Conservation (phyloP, 2,329 filamentous ascomycete genomes). For the Sclerotinia nivalis region DNA sequence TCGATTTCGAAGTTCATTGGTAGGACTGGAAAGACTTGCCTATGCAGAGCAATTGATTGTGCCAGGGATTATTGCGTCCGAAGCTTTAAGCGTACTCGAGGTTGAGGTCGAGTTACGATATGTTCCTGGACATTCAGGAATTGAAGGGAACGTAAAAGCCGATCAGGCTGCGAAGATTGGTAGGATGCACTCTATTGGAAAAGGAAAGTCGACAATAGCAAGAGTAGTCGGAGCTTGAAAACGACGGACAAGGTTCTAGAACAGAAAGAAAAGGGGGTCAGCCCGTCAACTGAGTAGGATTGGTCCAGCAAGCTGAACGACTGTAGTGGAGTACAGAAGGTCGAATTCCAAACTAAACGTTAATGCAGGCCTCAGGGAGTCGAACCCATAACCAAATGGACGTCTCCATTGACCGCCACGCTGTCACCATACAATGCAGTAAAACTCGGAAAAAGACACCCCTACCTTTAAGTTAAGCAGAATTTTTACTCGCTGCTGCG, state of each 20-base stretch:
- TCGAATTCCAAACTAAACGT: background rate
- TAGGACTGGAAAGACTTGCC: background rate
- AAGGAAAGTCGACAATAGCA: background rate
- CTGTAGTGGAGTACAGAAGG: background rate
- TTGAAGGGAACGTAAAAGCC: conserved; percentile 23
- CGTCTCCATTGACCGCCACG: background rate
- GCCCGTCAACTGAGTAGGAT: background rate
- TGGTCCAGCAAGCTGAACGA: conserved; percentile 11
- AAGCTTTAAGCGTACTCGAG: conserved; percentile 21
- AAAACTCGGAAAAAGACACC: background rate
- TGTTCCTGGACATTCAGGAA: conserved; percentile 22
- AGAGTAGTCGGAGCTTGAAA: background rate
- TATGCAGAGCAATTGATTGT: conserved; percentile 21
- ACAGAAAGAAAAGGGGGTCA: background rate
- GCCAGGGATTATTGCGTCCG: conserved; percentile 23
- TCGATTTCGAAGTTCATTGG: background rate
- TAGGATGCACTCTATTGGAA: background rate
- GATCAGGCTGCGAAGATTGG: conserved; percentile 22
- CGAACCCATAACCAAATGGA: background rate
- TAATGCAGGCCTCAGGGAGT: background rate
- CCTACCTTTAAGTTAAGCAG: background rate
- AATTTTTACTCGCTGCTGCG: background rate
- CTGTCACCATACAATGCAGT: background rate
- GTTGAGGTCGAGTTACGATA: conserved; percentile 22
- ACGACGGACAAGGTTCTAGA: background rate